Evolutionary conservation across 768 basidiomycete species (phyloP).

Genomic region (Mycena rosella): DNA sequence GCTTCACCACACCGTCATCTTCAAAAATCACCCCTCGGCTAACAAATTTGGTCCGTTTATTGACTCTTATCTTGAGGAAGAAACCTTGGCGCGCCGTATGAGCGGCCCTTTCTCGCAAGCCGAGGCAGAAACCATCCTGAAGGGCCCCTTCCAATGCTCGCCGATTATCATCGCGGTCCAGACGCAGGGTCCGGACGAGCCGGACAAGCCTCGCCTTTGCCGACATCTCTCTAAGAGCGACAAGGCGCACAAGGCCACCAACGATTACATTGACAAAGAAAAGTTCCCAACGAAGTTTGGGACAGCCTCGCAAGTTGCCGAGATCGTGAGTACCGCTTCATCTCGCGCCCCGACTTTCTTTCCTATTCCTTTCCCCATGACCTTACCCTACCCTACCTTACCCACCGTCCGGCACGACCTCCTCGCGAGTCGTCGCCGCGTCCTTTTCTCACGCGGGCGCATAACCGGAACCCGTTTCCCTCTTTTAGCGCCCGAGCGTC

Average conservation of each 20-base stretch:
- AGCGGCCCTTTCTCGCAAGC: slow-evolving; percentile 39
- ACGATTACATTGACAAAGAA: slow-evolving; percentile 35
- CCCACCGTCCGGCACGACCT: too few species aligned
- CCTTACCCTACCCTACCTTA: too few species aligned
- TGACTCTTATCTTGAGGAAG: slow-evolving; percentile 33
- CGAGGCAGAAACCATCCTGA: slow-evolving; percentile 40
- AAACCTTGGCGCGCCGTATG: slow-evolving; percentile 34
- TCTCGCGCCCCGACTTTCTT: too few species aligned
- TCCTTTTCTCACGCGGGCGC: too few species aligned
- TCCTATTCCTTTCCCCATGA: background rate
- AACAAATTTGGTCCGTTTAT: slow-evolving; percentile 22
- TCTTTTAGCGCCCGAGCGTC: too few species aligned
- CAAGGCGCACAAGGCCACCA: slow-evolving; percentile 17
- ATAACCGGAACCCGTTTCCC: too few species aligned
- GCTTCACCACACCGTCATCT: slow-evolving; percentile 35
- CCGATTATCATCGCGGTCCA: slow-evolving; percentile 41
- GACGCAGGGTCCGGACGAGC: slow-evolving; percentile 24
- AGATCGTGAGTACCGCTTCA: slow-evolving; percentile 39
- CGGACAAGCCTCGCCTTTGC: slow-evolving; percentile 39
- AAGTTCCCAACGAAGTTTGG: slow-evolving; percentile 38
- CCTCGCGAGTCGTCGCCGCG: too few species aligned
- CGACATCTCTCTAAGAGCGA: slow-evolving; percentile 39
- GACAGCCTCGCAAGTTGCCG: slow-evolving; percentile 22
- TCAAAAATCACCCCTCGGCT: slow-evolving; percentile 41
- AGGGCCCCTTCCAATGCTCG: slow-evolving; percentile 46